Evolutionary conservation across 352 stramenopile species (phyloP).

Genomic region (Phytophthora sojae): DNA sequence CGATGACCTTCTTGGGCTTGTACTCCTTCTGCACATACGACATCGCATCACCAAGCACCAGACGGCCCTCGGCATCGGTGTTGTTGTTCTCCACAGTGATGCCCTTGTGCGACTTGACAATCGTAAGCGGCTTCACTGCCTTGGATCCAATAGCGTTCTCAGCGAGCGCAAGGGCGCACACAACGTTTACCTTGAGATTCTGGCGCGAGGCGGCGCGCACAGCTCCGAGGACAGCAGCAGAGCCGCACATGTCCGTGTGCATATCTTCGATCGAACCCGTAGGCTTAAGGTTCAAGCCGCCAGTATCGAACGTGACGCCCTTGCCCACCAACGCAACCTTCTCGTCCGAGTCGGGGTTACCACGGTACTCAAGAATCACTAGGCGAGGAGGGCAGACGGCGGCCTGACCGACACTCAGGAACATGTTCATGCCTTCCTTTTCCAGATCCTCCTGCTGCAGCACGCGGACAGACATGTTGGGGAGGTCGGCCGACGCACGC

Average conservation of each 20-base stretch:
- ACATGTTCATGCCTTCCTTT: slow-evolving; percentile 88
- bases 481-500: slow-evolving; percentile 66
- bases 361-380: slow-evolving; percentile 85
- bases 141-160: slow-evolving; percentile 91
- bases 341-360: slow-evolving; percentile 67
- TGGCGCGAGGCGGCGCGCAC: slow-evolving; percentile 75
- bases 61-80: slow-evolving; percentile 92
- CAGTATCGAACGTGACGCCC: slow-evolving; percentile 95
- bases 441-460: slow-evolving; percentile 82
- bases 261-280: slow-evolving; percentile 92
- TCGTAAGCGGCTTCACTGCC: slow-evolving; percentile 87
- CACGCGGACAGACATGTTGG: slow-evolving; percentile 82
- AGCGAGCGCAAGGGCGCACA: slow-evolving; percentile 77
- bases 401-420: slow-evolving; percentile 82
- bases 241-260: slow-evolving; percentile 94
- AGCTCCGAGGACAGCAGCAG: slow-evolving; percentile 85
- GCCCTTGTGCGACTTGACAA: slow-evolving; percentile 91
- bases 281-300: slow-evolving; percentile 95
- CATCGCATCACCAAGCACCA: slow-evolving; percentile 92
- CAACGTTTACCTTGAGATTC: slow-evolving; percentile 83
- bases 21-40: slow-evolving; percentile 91
- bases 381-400: slow-evolving; percentile 77
- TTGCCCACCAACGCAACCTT: slow-evolving; percentile 93
- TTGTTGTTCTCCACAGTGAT: slow-evolving; percentile 94
- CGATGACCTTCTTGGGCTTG: slow-evolving; percentile 93